phyloP scores from a whole-genome alignment of 768 basidiomycete genomes.

The Pulveroboletus frians region DNA sequence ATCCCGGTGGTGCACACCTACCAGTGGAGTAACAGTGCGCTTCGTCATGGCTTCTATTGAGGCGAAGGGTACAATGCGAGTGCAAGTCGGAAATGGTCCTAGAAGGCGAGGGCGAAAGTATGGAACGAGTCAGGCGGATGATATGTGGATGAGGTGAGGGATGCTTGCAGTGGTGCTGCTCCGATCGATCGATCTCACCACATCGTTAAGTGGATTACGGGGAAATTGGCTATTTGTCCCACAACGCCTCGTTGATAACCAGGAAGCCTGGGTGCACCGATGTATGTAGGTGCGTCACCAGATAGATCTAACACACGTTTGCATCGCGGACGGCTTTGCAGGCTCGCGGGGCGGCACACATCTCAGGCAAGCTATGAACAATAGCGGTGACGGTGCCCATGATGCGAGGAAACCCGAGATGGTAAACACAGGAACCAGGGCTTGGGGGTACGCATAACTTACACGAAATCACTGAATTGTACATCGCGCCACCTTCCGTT shows the following conservation, averaged over 20 bases:
- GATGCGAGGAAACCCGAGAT: not conserved
- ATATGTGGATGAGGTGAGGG: conserved; percentile 2
- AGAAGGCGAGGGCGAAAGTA: not conserved
- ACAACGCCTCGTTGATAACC: conserved; percentile 16
- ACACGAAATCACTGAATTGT: conserved; percentile 16
- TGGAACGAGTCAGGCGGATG: conserved; percentile 3
- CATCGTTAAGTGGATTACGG: conserved; percentile 1
- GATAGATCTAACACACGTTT: not conserved
- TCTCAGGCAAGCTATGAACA: not conserved
- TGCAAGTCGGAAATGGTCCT: not conserved
- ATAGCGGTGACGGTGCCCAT: not conserved
- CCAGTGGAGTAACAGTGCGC: not conserved
- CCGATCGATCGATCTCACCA: conserved; percentile 10
- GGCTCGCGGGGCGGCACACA: not conserved
- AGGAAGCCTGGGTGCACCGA: conserved; percentile 3
- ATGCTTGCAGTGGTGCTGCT: not conserved
- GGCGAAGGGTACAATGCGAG: not conserved
- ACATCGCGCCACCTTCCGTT: conserved; percentile 8
- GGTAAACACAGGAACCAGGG: conserved; percentile 1
- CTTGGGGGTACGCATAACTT: conserved; percentile 1
- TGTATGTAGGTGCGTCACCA: not conserved
- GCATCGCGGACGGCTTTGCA: not conserved
- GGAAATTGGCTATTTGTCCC: not conserved
- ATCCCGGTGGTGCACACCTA: not conserved
- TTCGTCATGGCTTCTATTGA: not conserved